Percentiles rank a stretch among this genome's conserved stretches.
These are phyloP conservation scores for Amauroascus verrucosus DNA, from an alignment of 2,329 filamentous ascomycete genomes.

Conservation along the genomic window DNA sequence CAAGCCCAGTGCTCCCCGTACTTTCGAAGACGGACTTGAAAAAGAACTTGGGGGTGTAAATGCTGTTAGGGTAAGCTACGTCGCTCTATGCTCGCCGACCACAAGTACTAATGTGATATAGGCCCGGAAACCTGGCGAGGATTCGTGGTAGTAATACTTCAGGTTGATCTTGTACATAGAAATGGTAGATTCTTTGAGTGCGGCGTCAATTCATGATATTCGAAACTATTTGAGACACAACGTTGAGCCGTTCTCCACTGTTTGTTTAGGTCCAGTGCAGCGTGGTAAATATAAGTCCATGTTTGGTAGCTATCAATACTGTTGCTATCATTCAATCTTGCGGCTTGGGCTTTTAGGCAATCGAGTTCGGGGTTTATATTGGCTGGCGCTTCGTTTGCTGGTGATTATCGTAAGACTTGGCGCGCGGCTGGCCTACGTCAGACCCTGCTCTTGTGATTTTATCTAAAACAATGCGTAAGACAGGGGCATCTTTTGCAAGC, in stretches of 20 bases:
- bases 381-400: not conserved
- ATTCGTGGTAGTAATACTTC: conserved; percentile 6
- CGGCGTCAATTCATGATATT: not conserved
- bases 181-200: conserved; percentile 2
- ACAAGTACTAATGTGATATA: conserved; percentile 14
- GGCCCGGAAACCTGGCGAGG: conserved; percentile 32
- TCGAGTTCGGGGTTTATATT: not conserved
- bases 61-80: conserved; percentile 52
- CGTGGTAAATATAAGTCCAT: too few species aligned
- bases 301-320: not conserved
- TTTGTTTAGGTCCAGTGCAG: not conserved
- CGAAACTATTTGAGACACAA: not conserved
- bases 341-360: not conserved
- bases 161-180: conserved; percentile 10
- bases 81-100: not conserved
- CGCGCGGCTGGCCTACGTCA: conserved; percentile 8
- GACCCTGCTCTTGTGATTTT: conserved; percentile 4
- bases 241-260: not conserved
- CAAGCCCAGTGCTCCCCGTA: conserved; percentile 55
- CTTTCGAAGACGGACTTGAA: conserved; percentile 60
- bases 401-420: not conserved
- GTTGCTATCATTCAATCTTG: not conserved
- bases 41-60: conserved; percentile 62
- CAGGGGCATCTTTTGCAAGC: conserved; percentile 4
- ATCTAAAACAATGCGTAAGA: conserved; percentile 7